Evolutionary conservation across 2,329 filamentous ascomycete genomes (phyloP).

Genomic region (Spiromastix sp.): DNA sequence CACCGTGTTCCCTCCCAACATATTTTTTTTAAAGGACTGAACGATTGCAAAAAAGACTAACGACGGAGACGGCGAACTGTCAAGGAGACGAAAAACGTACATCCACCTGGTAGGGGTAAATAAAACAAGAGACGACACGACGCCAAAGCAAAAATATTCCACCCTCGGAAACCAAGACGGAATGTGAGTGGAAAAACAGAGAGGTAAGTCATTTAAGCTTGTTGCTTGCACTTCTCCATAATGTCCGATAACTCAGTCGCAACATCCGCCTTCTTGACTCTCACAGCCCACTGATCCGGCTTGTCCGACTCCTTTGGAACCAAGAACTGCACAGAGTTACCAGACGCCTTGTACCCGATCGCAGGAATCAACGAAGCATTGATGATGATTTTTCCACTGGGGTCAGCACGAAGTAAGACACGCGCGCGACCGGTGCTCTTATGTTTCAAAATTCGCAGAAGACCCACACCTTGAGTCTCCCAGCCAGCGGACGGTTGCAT

Average conservation of each 20-base stretch:
- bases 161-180: neutral
- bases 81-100: neutral
- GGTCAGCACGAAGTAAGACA: conserved; percentile 63
- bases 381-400: conserved; percentile 61
- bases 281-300: conserved; percentile 60
- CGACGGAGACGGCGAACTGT: neutral
- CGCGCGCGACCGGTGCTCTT: conserved; percentile 57
- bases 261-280: conserved; percentile 49
- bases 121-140: neutral
- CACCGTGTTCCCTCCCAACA: neutral
- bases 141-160: neutral
- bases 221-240: conserved; percentile 40
- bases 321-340: conserved; percentile 34
- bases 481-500: conserved; percentile 46
- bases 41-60: no score
- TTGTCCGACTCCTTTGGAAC: conserved; percentile 47
- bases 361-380: conserved; percentile 56
- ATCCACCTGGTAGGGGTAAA: no score
- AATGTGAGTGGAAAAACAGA: neutral
- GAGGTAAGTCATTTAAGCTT: conserved; percentile 1
- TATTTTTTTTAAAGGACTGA: no score
- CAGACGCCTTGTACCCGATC: conserved; percentile 51
- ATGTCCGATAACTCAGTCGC: conserved; percentile 40
- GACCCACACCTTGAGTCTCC: conserved; percentile 60
- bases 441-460: conserved; percentile 62